phyloP scores from a whole-genome alignment of 441 rosid species.

The Gossypium lobatum region DNA sequence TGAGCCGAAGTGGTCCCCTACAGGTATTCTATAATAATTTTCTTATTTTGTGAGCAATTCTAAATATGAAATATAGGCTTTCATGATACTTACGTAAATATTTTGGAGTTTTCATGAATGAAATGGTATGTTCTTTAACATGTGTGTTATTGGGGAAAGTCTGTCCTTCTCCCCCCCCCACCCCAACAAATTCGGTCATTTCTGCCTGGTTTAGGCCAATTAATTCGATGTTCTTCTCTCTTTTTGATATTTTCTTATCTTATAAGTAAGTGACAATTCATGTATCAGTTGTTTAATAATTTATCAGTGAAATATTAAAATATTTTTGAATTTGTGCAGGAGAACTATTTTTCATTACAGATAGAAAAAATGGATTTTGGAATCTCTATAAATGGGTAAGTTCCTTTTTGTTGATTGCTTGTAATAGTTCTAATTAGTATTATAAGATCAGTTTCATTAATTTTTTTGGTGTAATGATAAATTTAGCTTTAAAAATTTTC shows the following conservation, averaged over 20 bases:
- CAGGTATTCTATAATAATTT: constrained; percentile 35
- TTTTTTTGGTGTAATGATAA: not conserved
- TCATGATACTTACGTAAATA: not conserved
- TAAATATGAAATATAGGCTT: not conserved
- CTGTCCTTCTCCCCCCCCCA: not conserved
- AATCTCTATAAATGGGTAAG: constrained; percentile 87
- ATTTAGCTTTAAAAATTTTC: too few species aligned
- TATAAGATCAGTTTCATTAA: not conserved
- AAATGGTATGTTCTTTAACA: not conserved
- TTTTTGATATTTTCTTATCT: not conserved
- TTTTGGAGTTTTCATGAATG: not conserved
- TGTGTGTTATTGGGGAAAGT: not conserved
- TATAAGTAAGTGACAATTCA: not conserved
- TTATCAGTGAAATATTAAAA: not conserved
- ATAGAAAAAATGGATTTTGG: constrained; percentile 81
- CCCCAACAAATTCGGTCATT: not conserved
- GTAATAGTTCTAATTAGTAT: not conserved
- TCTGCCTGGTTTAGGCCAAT: not conserved
- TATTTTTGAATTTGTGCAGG: constrained; percentile 39
- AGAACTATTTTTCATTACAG: constrained; percentile 74
- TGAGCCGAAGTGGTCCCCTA: constrained; percentile 90
- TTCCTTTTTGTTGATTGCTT: constrained; percentile 2
- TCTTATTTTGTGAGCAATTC: not conserved
- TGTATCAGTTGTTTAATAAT: not conserved
- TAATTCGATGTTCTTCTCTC: not conserved